These are phyloP conservation scores for Nicotiana knightiana DNA, from an alignment of 257 asterid genomes.

Conservation along the genomic window DNA sequence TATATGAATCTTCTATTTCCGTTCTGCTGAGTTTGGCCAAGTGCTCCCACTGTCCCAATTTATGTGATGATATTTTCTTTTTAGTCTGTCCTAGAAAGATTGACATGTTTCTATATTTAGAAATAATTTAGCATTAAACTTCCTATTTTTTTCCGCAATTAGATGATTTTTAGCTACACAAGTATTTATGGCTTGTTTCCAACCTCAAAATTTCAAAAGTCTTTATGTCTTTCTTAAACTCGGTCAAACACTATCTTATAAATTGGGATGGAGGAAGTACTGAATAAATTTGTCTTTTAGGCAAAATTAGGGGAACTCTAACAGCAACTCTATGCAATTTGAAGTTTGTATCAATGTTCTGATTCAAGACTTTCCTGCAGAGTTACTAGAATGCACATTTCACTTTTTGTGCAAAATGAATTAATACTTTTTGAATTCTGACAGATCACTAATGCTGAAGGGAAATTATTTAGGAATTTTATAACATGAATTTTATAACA, in stretches of 20 bases:
- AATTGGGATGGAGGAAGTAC: neutral
- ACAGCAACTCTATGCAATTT: neutral
- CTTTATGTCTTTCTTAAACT: too few species aligned
- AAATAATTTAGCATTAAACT: too few species aligned
- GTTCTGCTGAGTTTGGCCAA: neutral
- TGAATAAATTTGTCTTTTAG: neutral
- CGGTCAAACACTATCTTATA: too few species aligned
- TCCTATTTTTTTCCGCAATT: too few species aligned
- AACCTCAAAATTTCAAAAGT: too few species aligned
- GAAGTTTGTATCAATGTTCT: neutral
- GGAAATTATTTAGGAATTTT: neutral
- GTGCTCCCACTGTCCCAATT: too few species aligned
- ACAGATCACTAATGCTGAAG: neutral
- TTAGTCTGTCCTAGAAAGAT: too few species aligned
- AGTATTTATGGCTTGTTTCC: too few species aligned
- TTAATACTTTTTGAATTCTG: neutral
- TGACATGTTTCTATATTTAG: too few species aligned
- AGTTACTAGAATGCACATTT: neutral
- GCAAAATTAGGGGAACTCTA: neutral
- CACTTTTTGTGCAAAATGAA: neutral
- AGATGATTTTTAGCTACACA: too few species aligned
- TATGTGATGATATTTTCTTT: too few species aligned
- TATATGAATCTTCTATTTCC: neutral
- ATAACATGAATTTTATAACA: neutral
- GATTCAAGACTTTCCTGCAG: neutral